These are phyloP conservation scores for Pleomassaria siparia DNA, from an alignment of 2,329 filamentous ascomycete species.

Conservation along the genomic window DNA sequence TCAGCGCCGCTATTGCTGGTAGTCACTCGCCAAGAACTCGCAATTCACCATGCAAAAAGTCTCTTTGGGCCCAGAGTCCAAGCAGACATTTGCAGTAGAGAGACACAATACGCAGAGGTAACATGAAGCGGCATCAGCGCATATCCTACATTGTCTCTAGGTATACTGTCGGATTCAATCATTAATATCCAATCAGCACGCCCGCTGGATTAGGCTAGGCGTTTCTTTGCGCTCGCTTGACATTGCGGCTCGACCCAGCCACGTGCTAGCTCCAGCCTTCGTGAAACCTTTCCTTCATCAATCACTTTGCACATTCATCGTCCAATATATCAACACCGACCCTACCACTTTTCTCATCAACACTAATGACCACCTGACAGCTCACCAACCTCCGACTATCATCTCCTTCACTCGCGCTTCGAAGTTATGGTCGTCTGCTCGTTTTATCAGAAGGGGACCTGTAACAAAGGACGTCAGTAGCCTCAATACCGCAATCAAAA, in stretches of 20 bases:
- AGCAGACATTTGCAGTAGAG: neutral
- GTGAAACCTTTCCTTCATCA: neutral
- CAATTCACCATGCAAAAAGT: neutral
- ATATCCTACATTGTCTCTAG: neutral
- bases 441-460: constrained; percentile 66
- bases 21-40: neutral
- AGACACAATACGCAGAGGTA: neutral
- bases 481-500: neutral
- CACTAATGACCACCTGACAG: neutral
- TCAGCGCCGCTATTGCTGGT: too few relatives aligned
- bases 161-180: too few relatives aligned
- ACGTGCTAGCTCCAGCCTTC: neutral
- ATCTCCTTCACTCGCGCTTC: neutral
- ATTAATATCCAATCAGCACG: neutral
- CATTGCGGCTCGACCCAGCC: too few relatives aligned
- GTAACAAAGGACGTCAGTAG: constrained; percentile 63
- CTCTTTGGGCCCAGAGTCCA: neutral
- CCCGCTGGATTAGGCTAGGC: neutral
- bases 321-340: neutral
- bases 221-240: neutral
- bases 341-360: neutral
- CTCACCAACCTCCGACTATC: constrained; percentile 1
- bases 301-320: neutral
- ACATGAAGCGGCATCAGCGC: neutral
- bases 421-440: constrained; percentile 55